Evolutionary conservation across 148 eudicot species (phyloP), one percentile per base, ranked within the genome.

Genomic region (Limonium bicolor): DNA sequence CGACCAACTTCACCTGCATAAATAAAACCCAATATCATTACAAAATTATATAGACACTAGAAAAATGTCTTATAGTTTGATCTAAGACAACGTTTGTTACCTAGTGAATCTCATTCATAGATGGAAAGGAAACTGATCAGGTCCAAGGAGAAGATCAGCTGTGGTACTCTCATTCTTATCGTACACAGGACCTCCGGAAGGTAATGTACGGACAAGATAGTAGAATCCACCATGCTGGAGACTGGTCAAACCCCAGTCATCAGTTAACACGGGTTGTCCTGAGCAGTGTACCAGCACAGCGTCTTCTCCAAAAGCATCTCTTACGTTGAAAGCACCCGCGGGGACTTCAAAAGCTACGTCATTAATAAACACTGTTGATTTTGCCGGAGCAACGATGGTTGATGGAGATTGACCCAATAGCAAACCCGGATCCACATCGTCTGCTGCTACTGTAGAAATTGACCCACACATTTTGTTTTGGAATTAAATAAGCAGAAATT

Each of bases 201-300:
- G 43, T 28, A 58, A 40, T 5, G 74, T 39, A 30, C 82, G 77
- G 23, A 70, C 53, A 27, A 90, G 63, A 46, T 77, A 90, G 50
- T 90, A 90, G 46, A 64, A 73, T 0, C 79, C 84, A 19, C 87
- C 87, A 23, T 84, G 80, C 39, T 73, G 93, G 31, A 90, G 93
- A 1, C 87, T 70, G 34, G 97, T 84, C 34, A 80, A 61, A 10
- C 97, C 97, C 87, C 97, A 90, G 26, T 73, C 85, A 18, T 80
- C 71, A 6, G 85, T 80, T 5, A 63, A 18, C 11, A 90, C 87
- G 0, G 93, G 73, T 15, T 72, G 87, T 12, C 97, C 93, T 0
- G 77, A 49, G 5, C 86, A 53, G 36, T 80, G 62, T 18, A 90
- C 40, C 1, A 90, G 73, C 41, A 84, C 50, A 5, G 74, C 84